phyloP scores from a whole-genome alignment of 139 green algal species.

The Coccomyxa sp. region DNA sequence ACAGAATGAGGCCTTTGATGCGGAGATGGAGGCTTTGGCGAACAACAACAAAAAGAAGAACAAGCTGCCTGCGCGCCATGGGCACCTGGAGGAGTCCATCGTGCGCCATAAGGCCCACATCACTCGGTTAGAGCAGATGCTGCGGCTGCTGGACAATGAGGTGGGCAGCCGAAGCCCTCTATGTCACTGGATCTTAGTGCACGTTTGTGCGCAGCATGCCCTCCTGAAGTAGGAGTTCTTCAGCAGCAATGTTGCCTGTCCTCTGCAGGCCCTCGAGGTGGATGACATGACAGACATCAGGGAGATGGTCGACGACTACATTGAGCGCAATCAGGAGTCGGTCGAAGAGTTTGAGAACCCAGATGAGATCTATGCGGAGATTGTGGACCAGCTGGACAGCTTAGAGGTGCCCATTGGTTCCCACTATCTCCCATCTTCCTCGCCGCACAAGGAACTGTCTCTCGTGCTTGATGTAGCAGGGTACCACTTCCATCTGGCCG shows the following conservation, averaged over 20 bases:
- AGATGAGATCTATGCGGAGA: conserved; percentile 75
- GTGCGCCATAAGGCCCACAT: conserved; percentile 79
- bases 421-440: conserved; percentile 23
- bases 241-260: neutral
- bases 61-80: conserved; percentile 52
- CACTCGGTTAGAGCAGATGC: conserved; percentile 58
- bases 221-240: neutral
- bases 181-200: conserved; percentile 45
- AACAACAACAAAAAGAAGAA: conserved; percentile 71
- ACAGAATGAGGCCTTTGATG: conserved; percentile 90
- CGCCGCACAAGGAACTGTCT: too few species aligned
- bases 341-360: conserved; percentile 65
- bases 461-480: too few species aligned
- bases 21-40: conserved; percentile 83
- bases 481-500: too few species aligned
- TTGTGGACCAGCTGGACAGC: conserved; percentile 62
- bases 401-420: conserved; percentile 37
- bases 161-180: conserved; percentile 54
- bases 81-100: conserved; percentile 66
- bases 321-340: conserved; percentile 72
- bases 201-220: neutral
- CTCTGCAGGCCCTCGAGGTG: conserved; percentile 43
- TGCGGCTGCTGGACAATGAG: conserved; percentile 98
- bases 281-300: conserved; percentile 43
- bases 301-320: conserved; percentile 87